Percentiles rank a stretch among this genome's conserved stretches.
Conservation (phyloP, 2,329 filamentous ascomycete genomes). For the Thermoascus crustaceus region DNA sequence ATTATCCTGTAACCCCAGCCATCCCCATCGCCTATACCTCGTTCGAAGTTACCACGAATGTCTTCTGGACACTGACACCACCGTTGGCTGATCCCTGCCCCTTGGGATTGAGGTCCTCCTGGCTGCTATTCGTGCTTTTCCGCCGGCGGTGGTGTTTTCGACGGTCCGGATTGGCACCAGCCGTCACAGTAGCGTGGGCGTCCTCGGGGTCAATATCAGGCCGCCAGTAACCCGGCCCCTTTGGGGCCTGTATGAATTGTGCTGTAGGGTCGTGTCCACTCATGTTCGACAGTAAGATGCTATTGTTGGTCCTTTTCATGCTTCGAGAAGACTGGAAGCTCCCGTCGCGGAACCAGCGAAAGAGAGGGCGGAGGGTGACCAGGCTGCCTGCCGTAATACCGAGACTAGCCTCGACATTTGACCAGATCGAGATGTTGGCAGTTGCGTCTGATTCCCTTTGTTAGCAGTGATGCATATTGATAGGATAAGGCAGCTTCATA, state of each 20-base stretch:
- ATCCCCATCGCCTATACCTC: constrained; percentile 13
- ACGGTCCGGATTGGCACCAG: constrained; percentile 16
- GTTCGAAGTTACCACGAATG: constrained; percentile 24
- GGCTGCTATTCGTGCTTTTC: constrained; percentile 23
- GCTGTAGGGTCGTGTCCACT: constrained; percentile 11
- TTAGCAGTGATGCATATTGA: not conserved
- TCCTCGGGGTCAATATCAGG: constrained; percentile 22
- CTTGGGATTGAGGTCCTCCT: constrained; percentile 25
- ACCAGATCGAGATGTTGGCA: constrained; percentile 36
- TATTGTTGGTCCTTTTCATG: constrained; percentile 17
- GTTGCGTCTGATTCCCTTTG: constrained; percentile 22
- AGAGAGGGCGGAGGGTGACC: constrained; percentile 42
- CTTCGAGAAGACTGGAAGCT: constrained; percentile 13
- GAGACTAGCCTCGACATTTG: constrained; percentile 30
- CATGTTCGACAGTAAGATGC: constrained; percentile 24
- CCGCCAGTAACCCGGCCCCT: constrained; percentile 22
- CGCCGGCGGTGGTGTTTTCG: constrained; percentile 7
- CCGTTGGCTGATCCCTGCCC: constrained; percentile 11
- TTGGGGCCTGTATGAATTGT: constrained; percentile 11
- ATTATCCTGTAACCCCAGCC: no score
- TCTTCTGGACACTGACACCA: constrained; percentile 28
- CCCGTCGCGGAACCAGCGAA: constrained; percentile 31
- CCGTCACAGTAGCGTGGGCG: constrained; percentile 19
- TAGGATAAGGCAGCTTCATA: constrained; percentile 12
- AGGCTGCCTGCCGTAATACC: constrained; percentile 41